Evolutionary conservation across 768 basidiomycete species (phyloP).

Genomic region (Rossbeevera mucosa): DNA sequence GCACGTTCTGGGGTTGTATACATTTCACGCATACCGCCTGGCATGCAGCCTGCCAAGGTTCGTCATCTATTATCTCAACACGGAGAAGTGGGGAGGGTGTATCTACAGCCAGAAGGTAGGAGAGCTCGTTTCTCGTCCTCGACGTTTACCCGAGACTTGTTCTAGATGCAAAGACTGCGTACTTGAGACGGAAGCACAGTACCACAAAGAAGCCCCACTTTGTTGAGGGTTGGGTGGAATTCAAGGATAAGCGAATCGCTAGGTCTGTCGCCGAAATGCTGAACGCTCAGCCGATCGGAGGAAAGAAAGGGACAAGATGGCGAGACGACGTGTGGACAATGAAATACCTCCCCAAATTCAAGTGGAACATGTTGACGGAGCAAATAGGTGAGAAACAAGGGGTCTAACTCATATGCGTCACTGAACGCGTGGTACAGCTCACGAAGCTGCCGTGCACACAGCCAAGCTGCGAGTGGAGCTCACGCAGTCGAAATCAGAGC

Average conservation of each 20-base stretch:
- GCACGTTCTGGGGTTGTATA: slow-evolving; percentile 84
- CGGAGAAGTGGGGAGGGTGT: slow-evolving; percentile 89
- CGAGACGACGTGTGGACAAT: slow-evolving; percentile 99
- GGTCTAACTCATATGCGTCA: neutral
- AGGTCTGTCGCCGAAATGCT: slow-evolving; percentile 90
- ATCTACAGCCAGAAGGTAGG: slow-evolving; percentile 88
- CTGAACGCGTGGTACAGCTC: slow-evolving; percentile 49
- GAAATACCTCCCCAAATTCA: slow-evolving; percentile 97
- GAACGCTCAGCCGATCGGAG: slow-evolving; percentile 93
- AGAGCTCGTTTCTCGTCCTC: neutral
- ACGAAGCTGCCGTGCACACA: slow-evolving; percentile 85
- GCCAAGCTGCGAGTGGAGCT: slow-evolving; percentile 91
- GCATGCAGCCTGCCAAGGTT: slow-evolving; percentile 95
- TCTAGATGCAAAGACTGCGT: slow-evolving; percentile 81
- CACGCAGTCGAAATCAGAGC: slow-evolving; percentile 81
- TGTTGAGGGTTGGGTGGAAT: slow-evolving; percentile 98
- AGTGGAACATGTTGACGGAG: slow-evolving; percentile 98
- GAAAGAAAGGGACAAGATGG: slow-evolving; percentile 87
- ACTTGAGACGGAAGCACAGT: slow-evolving; percentile 75
- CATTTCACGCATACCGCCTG: slow-evolving; percentile 94
- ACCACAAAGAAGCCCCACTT: slow-evolving; percentile 83
- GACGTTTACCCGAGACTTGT: neutral
- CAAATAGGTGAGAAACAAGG: slow-evolving; percentile 81
- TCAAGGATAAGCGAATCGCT: slow-evolving; percentile 89
- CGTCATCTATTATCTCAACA: slow-evolving; percentile 87